Evolutionary conservation across 2,329 filamentous ascomycete genomes (phyloP), one percentile per base, ranked within the genome.

Genomic region (Fusarium sp.): DNA sequence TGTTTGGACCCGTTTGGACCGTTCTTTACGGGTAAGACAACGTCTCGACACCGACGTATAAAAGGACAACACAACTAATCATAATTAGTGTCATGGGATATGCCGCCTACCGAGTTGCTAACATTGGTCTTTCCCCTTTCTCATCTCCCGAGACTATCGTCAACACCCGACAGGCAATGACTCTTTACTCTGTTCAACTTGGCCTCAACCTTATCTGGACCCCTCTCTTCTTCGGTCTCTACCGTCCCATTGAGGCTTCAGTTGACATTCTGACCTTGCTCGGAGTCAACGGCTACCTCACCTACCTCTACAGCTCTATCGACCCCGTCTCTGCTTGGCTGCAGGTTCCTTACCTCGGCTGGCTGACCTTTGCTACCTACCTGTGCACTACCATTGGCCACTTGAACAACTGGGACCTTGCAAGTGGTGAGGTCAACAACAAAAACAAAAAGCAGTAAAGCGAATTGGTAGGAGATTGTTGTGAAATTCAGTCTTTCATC

Each of bases 311-410:
- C 90, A 88, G 88, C 65, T 84, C 89, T 67, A 86, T 95, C 48
- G 94, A 98, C 78, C 79, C 84, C 21, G 84, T 89, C 10, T 89
- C 93, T 21, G 92, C 89, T 18, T 94, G 89, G 88, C 84, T 89
- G 70, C 85, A 97, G 80, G 86, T 88, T 25, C 95, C 94, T 1
- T 98, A 98, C 77, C 81, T 97, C 26, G 92, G 84, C 18, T 98
- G 95, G 95, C 81, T 98, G 73, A 84, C 89, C 55, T 98, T 97
- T 77, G 94, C 94, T 31, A 93, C 92, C 0, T 98, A 98, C 77
- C 83, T 98, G 54, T 93, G 89, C 74, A 88, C 88, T 2, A 89
- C 89, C 1, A 85, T 89, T 4, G 90, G 91, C 2, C 83, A 90
- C 69, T 78, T 93, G 79, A 94, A 93, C 77, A 79, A 83, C 50